Evolutionary conservation across 106 monocot species (phyloP).

Genomic region (Platanthera guangdongensis): DNA sequence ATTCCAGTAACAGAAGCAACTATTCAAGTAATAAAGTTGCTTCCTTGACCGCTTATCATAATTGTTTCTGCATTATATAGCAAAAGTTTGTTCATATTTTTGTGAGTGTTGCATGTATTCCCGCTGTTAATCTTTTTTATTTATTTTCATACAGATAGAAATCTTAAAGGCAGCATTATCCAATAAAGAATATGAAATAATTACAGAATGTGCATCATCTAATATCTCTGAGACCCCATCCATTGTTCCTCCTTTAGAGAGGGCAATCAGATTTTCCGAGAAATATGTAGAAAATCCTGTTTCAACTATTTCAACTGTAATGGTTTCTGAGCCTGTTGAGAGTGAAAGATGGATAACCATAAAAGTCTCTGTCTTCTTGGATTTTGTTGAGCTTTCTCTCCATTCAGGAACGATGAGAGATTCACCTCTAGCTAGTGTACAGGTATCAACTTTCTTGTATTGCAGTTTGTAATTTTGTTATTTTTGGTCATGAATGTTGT

Average conservation of each 20-base stretch:
- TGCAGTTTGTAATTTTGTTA: neutral
- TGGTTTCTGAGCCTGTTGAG: slow-evolving; percentile 13
- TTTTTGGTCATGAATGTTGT: neutral
- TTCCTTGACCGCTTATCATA: slow-evolving; percentile 3
- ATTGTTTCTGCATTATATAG: neutral
- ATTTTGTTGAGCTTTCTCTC: slow-evolving; percentile 66
- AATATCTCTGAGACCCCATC: slow-evolving; percentile 86
- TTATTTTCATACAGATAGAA: slow-evolving; percentile 38
- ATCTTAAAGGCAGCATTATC: slow-evolving; percentile 75
- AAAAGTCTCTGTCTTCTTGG: slow-evolving; percentile 55
- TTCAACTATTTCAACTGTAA: slow-evolving; percentile 21
- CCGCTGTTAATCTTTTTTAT: slow-evolving; percentile 3
- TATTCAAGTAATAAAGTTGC: slow-evolving; percentile 43
- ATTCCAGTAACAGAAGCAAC: slow-evolving; percentile 57
- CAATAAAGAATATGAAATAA: slow-evolving; percentile 87
- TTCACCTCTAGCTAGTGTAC: slow-evolving; percentile 67
- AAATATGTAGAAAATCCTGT: slow-evolving; percentile 12
- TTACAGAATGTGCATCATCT: slow-evolving; percentile 79
- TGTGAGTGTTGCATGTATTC: neutral
- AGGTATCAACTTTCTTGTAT: slow-evolving; percentile 32
- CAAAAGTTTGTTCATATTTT: neutral
- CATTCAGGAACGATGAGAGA: slow-evolving; percentile 77
- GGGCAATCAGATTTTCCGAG: slow-evolving; percentile 21
- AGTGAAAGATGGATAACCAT: slow-evolving; percentile 55
- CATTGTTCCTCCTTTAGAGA: slow-evolving; percentile 43